Base-by-base conservation (phyloP, 2,329 filamentous ascomycete genomes). In the Pestalotiopsis sp. region DNA sequence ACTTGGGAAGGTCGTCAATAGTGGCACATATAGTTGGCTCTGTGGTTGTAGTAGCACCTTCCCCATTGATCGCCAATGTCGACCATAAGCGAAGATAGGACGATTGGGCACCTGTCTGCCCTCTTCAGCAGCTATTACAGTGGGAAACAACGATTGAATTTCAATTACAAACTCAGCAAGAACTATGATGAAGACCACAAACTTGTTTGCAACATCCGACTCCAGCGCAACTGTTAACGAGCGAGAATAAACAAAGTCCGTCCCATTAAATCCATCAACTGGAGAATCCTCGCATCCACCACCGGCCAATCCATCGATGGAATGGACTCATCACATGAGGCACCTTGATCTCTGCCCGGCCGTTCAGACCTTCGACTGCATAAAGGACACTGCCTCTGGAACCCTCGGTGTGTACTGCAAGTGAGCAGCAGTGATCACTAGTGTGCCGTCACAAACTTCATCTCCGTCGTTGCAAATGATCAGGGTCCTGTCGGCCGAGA, bases 381-480 rank as follows among this genome's bases (percentile, higher is more conserved):
- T 69, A 66, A 73, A 73, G 40, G 52, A 56, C 2, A 69, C 67
- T 4, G 69, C 69, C n/a, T 66, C 59, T 20, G 52, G 64, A 3
- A 70, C 65, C 27, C 56, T 66, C 23, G 58, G n/a, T 12, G n/a
- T 38, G 70, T 85, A 85, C 1, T 74, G 75, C 57, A 82, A 66
- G 75, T 85, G 83, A 12, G 81, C 72, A 3, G 75, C 76, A 45
- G 81, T 71, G 13, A 81, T 76, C 67, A 80, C 75, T 40, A 80
- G 72, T 0, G 82, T 82, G 62, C 85, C 82, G 6, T 74, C 68
- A 68, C 86, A 88, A 13, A 89, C 85, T 13, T 82, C 77, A 72
- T 88, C 86, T 0, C 83, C 85, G 6, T 64, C 23, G 52, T 83
- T 81, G 70, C 86, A 88, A 57, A 83, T 83, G 41, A 84, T 82